Percentiles rank a stretch among this genome's conserved stretches.
Conservation (phyloP, 2,329 filamentous ascomycete genomes). For the Calonectria multiphialidica region DNA sequence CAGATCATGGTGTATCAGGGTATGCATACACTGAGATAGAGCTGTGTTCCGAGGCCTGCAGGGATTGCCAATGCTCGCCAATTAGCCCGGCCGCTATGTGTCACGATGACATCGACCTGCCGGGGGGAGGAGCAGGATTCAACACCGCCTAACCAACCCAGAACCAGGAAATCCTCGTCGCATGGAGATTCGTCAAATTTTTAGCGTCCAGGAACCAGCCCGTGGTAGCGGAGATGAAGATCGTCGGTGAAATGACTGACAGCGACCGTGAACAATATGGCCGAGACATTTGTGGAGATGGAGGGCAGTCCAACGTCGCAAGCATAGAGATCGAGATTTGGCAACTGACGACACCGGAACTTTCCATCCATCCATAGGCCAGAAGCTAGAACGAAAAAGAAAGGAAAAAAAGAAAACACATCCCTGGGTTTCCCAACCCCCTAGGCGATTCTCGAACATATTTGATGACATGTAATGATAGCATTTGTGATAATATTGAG, state of each 20-base stretch:
- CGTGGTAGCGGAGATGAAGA: neutral
- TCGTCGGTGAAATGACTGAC: slow-evolving; percentile 8
- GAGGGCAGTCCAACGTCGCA: neutral
- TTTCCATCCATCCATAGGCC: neutral
- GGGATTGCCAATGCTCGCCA: neutral
- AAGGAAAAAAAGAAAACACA: neutral
- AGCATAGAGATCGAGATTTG: neutral
- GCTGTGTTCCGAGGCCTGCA: neutral
- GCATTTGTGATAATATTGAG: neutral
- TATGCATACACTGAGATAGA: neutral
- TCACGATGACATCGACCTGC: neutral
- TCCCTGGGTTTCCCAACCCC: neutral
- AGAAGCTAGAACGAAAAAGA: neutral
- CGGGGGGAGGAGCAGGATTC: too few relatives aligned
- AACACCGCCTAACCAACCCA: neutral
- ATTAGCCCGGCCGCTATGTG: neutral
- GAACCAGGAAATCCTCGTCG: neutral
- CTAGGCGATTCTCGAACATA: neutral
- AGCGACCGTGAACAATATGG: neutral
- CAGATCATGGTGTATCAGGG: neutral
- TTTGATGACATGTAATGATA: neutral
- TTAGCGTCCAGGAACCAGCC: neutral
- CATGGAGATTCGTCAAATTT: neutral
- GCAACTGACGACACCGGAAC: neutral
- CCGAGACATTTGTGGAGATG: neutral